phyloP scores from a whole-genome alignment of 192 early-diverging fungal species.

The Umbelopsis isabellina region DNA sequence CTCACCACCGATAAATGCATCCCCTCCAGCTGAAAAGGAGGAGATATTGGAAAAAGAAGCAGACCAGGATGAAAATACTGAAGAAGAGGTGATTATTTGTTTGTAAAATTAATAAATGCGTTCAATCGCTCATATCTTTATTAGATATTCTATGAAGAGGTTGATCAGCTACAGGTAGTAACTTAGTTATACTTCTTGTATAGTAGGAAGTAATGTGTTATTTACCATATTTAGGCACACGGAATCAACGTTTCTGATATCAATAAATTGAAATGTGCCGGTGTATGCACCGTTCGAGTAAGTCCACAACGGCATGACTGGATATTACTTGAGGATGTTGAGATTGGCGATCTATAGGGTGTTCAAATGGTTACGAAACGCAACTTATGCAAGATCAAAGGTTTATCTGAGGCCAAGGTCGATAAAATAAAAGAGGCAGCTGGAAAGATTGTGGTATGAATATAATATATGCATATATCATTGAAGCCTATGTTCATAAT shows the following conservation, averaged over 20 bases:
- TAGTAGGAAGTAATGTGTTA: constrained; percentile 38
- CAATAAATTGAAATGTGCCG: constrained; percentile 74
- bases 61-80: not conserved
- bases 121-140: not conserved
- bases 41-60: not conserved
- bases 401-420: constrained; percentile 81
- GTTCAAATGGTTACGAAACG: constrained; percentile 76
- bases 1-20: not conserved
- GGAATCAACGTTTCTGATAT: constrained; percentile 83
- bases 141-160: constrained; percentile 47
- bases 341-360: constrained; percentile 44
- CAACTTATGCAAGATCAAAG: constrained; percentile 73
- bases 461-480: not conserved
- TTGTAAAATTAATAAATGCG: not conserved
- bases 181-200: not conserved
- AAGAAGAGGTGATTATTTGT: not conserved
- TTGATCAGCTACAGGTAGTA: constrained; percentile 53
- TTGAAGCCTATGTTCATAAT: not conserved
- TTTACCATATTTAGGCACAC: constrained; percentile 44
- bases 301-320: not conserved
- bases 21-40: not conserved
- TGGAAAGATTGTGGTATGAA: constrained; percentile 54
- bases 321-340: not conserved
- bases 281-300: constrained; percentile 76
- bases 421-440: constrained; percentile 89